These are phyloP conservation scores for Fusarium globosum DNA, from an alignment of 2,329 filamentous ascomycete genomes.

Conservation along the genomic window DNA sequence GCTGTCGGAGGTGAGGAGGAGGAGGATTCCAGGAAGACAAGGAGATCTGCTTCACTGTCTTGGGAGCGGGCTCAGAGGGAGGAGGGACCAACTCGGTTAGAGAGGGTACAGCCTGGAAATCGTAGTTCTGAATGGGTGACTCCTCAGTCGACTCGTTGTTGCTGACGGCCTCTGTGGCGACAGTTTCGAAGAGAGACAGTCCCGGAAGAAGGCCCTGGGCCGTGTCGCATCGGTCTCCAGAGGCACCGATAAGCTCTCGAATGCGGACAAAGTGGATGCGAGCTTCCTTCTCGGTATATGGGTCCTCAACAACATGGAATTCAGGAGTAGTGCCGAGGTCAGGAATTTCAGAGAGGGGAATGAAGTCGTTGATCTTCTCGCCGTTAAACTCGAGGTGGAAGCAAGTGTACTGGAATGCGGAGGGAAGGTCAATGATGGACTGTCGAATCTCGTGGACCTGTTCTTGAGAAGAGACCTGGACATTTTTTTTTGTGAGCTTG, in stretches of 20 bases:
- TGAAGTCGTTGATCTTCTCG: constrained; percentile 92
- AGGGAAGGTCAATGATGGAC: constrained; percentile 91
- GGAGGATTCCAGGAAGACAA: constrained; percentile 97
- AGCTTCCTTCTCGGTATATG: constrained; percentile 98
- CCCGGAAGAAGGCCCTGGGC: constrained; percentile 89
- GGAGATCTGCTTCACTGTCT: constrained; percentile 89
- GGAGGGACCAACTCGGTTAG: constrained; percentile 78
- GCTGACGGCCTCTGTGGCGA: constrained; percentile 61
- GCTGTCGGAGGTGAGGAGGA: constrained; percentile 88
- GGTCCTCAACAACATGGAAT: constrained; percentile 86
- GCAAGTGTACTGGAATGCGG: constrained; percentile 96
- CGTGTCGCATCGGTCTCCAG: constrained; percentile 87
- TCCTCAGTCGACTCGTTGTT: constrained; percentile 48
- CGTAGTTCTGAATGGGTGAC: constrained; percentile 72
- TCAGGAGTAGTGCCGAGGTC: constrained; percentile 82
- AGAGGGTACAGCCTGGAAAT: constrained; percentile 76
- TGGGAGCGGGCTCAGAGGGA: constrained; percentile 75
- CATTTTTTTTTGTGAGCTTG: constrained; percentile 30
- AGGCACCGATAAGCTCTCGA: constrained; percentile 91
- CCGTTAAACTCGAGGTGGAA: constrained; percentile 96
- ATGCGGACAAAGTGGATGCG: constrained; percentile 93
- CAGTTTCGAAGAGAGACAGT: constrained; percentile 84
- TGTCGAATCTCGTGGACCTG: constrained; percentile 98
- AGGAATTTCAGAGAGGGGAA: constrained; percentile 89
- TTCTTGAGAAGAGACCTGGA: constrained; percentile 88